phyloP scores from a whole-genome alignment of 2,329 filamentous ascomycete genomes.

The Thyridium curvatum region DNA sequence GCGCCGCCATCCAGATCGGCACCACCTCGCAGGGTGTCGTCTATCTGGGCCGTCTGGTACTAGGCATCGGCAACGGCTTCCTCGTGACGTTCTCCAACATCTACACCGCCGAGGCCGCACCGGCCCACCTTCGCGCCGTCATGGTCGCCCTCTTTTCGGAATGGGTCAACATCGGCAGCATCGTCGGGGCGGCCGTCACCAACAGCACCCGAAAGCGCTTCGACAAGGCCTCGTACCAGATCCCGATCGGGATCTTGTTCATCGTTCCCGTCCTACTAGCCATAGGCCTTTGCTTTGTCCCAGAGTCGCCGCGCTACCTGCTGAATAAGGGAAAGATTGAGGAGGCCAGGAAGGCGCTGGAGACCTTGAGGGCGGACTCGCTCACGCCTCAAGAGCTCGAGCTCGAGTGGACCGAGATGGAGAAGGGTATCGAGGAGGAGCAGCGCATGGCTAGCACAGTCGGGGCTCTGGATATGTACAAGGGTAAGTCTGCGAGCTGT shows the following conservation, averaged over 20 bases:
- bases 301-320: slow-evolving; percentile 38
- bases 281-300: slow-evolving; percentile 36
- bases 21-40: slow-evolving; percentile 29
- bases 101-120: slow-evolving; percentile 40
- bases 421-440: slow-evolving; percentile 29
- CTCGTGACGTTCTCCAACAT: slow-evolving; percentile 39
- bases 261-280: slow-evolving; percentile 9
- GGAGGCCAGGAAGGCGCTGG: slow-evolving; percentile 19
- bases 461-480: slow-evolving; percentile 30
- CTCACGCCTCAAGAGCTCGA: slow-evolving; percentile 23
- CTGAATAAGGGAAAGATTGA: slow-evolving; percentile 21
- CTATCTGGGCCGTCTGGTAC: slow-evolving; percentile 38
- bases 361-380: slow-evolving; percentile 20
- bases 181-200: slow-evolving; percentile 8
- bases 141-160: slow-evolving; percentile 10
- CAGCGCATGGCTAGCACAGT: slow-evolving; percentile 21
- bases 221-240: slow-evolving; percentile 10
- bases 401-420: slow-evolving; percentile 32
- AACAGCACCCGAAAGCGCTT: slow-evolving; percentile 6
- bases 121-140: slow-evolving; percentile 26
- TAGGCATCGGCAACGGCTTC: slow-evolving; percentile 35
- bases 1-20: slow-evolving; percentile 36
- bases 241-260: slow-evolving; percentile 11
- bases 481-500: slow-evolving; percentile 2
- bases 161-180: slow-evolving; percentile 13